Evolutionary conservation across 176 grass and related monocot species (phyloP).

Genomic region (Luzula sylvatica): DNA sequence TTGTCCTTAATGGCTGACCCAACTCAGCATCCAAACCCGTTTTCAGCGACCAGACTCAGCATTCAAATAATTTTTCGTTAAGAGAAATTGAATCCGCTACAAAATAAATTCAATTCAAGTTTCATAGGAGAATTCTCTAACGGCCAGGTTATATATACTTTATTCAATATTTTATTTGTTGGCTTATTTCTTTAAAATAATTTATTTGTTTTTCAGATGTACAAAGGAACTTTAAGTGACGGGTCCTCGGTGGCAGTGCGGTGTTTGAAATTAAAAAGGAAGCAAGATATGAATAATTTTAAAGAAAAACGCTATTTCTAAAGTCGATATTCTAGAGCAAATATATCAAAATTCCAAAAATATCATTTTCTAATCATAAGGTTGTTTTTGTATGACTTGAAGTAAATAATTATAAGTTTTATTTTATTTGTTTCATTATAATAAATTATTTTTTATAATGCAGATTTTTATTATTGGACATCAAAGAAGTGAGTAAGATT

Average conservation of each 20-base stretch:
- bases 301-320: too few species aligned
- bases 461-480: too few species aligned
- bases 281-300: conserved; percentile 51
- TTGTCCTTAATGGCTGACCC: conserved; percentile 26
- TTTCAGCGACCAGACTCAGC: conserved; percentile 95
- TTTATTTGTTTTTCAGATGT: conserved; percentile 43
- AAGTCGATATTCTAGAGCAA: too few species aligned
- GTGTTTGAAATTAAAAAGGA: conserved; percentile 67
- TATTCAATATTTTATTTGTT: too few species aligned
- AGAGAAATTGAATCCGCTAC: conserved; percentile 84
- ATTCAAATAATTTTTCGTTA: conserved; percentile 66
- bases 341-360: too few species aligned
- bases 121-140: conserved; percentile 65
- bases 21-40: conserved; percentile 47
- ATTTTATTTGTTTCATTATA: too few species aligned
- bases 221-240: conserved; percentile 59
- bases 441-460: too few species aligned
- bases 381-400: too few species aligned
- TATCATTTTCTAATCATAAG: too few species aligned
- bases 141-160: conserved; percentile 76
- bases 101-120: conserved; percentile 72
- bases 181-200: too few species aligned
- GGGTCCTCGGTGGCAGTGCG: conserved; percentile 66
- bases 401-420: too few species aligned
- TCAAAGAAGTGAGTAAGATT: too few species aligned